Conservation (phyloP, 176 grass and related monocot species). For the Cocos nucifera region DNA sequence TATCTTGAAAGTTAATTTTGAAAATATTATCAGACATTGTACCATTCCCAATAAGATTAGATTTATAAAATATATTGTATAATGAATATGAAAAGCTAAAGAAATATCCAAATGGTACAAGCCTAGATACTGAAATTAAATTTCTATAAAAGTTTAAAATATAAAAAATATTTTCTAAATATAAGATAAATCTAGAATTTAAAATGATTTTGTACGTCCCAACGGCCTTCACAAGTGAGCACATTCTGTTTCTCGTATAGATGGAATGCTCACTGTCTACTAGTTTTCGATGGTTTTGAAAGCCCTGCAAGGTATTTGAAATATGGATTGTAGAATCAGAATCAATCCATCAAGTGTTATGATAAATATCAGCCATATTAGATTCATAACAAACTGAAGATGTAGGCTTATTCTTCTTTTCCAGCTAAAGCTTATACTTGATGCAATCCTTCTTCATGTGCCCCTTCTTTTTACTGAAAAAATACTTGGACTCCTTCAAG, state of each 20-base stretch:
- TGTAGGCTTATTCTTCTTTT: neutral
- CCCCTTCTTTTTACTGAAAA: neutral
- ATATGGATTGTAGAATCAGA: slow-evolving; percentile 4
- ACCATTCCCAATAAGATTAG: neutral
- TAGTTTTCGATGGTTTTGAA: neutral
- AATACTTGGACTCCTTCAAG: neutral
- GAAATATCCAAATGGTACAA: neutral
- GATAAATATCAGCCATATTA: too few relatives aligned
- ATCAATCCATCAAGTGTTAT: neutral
- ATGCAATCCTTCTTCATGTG: too few relatives aligned
- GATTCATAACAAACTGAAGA: neutral
- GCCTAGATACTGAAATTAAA: neutral
- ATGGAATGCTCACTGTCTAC: neutral
- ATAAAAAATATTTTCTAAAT: neutral
- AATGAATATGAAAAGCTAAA: neutral
- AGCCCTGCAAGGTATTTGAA: neutral
- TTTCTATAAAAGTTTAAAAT: neutral
- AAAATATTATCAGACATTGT: neutral
- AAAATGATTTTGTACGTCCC: neutral
- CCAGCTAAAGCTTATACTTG: neutral
- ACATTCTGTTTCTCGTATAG: neutral
- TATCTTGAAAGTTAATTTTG: neutral
- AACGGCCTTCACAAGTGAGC: neutral
- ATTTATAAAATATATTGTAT: neutral
- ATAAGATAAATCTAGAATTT: neutral